phyloP scores from a whole-genome alignment of 305 asterid species.

The Andrographis paniculata region DNA sequence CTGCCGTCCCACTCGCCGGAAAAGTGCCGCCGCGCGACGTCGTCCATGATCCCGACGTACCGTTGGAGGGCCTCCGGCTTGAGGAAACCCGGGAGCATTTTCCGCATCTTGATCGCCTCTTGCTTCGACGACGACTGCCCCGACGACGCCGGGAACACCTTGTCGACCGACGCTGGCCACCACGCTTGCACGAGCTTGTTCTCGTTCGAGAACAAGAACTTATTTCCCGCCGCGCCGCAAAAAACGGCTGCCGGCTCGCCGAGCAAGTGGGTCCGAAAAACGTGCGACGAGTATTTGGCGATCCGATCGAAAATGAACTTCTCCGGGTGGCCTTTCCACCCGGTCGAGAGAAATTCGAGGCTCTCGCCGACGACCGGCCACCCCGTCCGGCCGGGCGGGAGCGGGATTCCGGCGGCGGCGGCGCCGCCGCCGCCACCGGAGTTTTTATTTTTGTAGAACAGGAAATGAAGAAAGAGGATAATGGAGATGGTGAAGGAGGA shows the following conservation, averaged over 20 bases:
- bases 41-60: slow-evolving; percentile 38
- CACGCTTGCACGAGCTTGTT: slow-evolving; percentile 38
- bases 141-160: slow-evolving; percentile 36
- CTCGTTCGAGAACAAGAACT: slow-evolving; percentile 36
- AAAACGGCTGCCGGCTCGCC: slow-evolving; percentile 30
- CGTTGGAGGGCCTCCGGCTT: slow-evolving; percentile 38
- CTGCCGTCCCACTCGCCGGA: slow-evolving; percentile 28
- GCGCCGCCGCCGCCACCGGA: no score
- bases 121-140: slow-evolving; percentile 25
- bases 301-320: slow-evolving; percentile 51
- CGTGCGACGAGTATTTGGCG: slow-evolving; percentile 33
- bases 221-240: slow-evolving; percentile 29
- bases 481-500: no score
- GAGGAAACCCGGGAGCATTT: slow-evolving; percentile 33
- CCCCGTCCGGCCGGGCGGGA: slow-evolving; percentile 31
- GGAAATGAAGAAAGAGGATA: slow-evolving; percentile 22
- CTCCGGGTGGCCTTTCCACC: slow-evolving; percentile 50
- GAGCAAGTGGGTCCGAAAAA: slow-evolving; percentile 30
- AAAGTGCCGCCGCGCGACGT: slow-evolving; percentile 29
- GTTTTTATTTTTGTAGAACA: slow-evolving; percentile 25
- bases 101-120: slow-evolving; percentile 29
- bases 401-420: neutral
- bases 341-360: no score
- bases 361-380: slow-evolving; percentile 37
- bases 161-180: slow-evolving; percentile 32